Evolutionary conservation across 257 asterid species (phyloP).

Genomic region (Ophiorrhiza pumila): DNA sequence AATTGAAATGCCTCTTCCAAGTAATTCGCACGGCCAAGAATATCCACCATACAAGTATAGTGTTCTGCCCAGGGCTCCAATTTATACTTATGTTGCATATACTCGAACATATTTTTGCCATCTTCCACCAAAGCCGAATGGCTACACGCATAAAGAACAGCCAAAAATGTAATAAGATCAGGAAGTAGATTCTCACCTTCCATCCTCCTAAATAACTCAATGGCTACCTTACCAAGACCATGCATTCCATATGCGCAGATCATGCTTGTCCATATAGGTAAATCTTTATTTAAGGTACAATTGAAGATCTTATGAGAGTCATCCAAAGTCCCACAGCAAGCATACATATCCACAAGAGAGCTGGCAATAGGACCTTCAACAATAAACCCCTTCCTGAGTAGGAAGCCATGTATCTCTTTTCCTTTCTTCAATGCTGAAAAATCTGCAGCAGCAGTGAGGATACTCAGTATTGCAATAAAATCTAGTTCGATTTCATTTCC

Average conservation of each 20-base stretch:
- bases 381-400: slow-evolving; percentile 47
- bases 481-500: slow-evolving; percentile 58
- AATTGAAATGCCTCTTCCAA: slow-evolving; percentile 63
- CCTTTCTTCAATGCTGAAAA: slow-evolving; percentile 66
- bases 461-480: slow-evolving; percentile 45
- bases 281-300: slow-evolving; percentile 34
- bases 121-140: slow-evolving; percentile 74
- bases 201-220: slow-evolving; percentile 47
- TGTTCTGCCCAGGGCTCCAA: slow-evolving; percentile 91
- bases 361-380: slow-evolving; percentile 52
- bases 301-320: slow-evolving; percentile 51
- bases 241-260: slow-evolving; percentile 78
- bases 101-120: slow-evolving; percentile 47
- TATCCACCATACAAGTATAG: slow-evolving; percentile 74
- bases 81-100: slow-evolving; percentile 46
- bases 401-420: slow-evolving; percentile 71
- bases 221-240: slow-evolving; percentile 56
- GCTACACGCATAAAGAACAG: slow-evolving; percentile 73
- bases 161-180: slow-evolving; percentile 64
- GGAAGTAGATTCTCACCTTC: slow-evolving; percentile 45
- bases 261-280: slow-evolving; percentile 71
- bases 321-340: slow-evolving; percentile 67
- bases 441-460: slow-evolving; percentile 59
- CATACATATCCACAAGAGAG: slow-evolving; percentile 74
- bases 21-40: slow-evolving; percentile 79